phyloP scores from a whole-genome alignment of 768 basidiomycete species.

The Podaxis sp. region DNA sequence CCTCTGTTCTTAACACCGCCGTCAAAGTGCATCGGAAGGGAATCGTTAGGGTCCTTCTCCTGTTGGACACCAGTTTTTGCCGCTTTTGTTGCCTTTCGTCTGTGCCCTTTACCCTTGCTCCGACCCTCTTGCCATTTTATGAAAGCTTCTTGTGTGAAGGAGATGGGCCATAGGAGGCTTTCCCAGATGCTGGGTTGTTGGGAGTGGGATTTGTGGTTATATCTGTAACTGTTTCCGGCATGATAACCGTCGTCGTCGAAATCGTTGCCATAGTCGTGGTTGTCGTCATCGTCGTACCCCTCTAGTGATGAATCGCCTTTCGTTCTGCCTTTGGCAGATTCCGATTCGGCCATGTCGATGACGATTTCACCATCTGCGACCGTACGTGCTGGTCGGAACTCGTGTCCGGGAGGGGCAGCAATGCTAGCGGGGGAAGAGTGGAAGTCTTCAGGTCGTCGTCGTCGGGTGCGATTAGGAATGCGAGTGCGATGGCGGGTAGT shows the following conservation, averaged over 20 bases:
- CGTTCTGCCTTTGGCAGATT: background rate
- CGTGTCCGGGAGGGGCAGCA: background rate
- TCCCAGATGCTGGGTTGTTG: background rate
- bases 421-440: background rate
- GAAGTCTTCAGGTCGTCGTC: background rate
- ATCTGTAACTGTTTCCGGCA: background rate
- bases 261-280: background rate
- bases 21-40: background rate
- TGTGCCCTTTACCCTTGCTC: background rate
- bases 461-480: background rate
- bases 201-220: background rate
- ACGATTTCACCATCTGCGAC: background rate
- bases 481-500: background rate
- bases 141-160: background rate
- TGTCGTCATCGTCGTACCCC: background rate
- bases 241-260: background rate
- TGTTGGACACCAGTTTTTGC: background rate
- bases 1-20: background rate
- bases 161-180: constrained; percentile 9
- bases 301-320: background rate
- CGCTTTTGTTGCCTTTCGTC: background rate
- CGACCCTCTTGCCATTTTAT: background rate
- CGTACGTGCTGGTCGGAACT: background rate
- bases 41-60: background rate
- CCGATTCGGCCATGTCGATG: background rate